Conservation (phyloP, 2,329 filamentous ascomycete species). For the Penicillium polonicum region DNA sequence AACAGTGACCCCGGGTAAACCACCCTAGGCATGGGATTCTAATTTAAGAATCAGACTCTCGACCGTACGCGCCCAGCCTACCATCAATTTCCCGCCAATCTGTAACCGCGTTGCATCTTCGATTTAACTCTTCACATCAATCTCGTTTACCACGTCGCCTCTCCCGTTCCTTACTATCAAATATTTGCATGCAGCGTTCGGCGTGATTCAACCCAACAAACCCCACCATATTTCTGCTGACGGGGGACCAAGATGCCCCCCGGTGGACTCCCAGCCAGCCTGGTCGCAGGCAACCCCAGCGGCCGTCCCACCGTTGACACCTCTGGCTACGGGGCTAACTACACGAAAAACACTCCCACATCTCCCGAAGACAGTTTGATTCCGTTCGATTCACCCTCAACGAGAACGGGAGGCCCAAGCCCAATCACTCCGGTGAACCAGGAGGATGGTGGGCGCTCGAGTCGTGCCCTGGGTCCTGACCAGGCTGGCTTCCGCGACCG, state of each 20-base stretch:
- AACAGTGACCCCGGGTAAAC: not conserved
- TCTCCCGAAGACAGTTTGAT: constrained; percentile 40
- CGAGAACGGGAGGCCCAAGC: constrained; percentile 26
- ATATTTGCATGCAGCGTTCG: constrained; percentile 21
- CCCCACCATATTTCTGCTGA: constrained; percentile 14
- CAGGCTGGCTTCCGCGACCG: constrained; percentile 34
- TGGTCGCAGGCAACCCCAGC: constrained; percentile 44
- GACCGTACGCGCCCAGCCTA: constrained; percentile 4
- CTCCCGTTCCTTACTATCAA: not conserved
- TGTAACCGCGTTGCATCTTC: not conserved
- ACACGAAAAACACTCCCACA: constrained; percentile 41
- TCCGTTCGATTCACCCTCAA: constrained; percentile 38
- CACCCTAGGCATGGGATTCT: constrained; percentile 2
- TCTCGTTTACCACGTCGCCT: not conserved
- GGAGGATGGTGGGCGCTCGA: constrained; percentile 32
- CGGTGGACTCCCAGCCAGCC: constrained; percentile 44
- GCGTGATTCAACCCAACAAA: constrained; percentile 11
- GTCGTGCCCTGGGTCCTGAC: constrained; percentile 36
- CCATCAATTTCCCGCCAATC: not conserved
- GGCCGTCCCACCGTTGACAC: constrained; percentile 39
- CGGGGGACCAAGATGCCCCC: constrained; percentile 42
- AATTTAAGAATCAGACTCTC: constrained; percentile 7
- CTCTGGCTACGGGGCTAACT: constrained; percentile 36
- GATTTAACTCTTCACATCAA: not conserved
- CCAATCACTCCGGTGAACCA: constrained; percentile 28